Evolutionary conservation across 345 rosid species (phyloP), one percentile per base, ranked within the genome.

Genomic region (Punica granatum): DNA sequence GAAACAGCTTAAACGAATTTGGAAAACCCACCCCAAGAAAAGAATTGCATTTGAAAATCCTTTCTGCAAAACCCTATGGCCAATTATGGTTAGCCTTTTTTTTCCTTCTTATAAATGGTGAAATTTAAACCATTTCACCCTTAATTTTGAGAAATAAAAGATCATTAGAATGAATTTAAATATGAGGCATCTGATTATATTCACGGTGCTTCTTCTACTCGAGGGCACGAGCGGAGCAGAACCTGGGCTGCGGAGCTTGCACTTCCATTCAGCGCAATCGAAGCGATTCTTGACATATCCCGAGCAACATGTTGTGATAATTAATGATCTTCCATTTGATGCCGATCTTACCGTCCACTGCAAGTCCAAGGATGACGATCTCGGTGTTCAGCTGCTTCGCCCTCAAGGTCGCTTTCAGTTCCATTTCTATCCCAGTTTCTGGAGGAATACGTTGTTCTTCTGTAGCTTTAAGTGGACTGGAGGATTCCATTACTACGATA

Each of bases 321-420:
- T 64, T 33, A 64, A 64, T 5, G 14, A 32, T 18, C 19, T 64
- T 19, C 23, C 51, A 13, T 14, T 14, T 1, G 31, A 19, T 23
- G 28, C 6, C 31, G 30, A 12, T 19, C 32, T 53, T 16, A 33
- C 32, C 12, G 62, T 67, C 16, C 62, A 67, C 41, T 67, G 62
- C 31, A 51, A 67, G 41, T 67, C 62, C 32, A 67, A 51, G 31
- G 13, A 67, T 35, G 58, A 67, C 25, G 25, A 67, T 35, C 43
- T 67, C 19, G 30, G 36, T 1, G 15, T 51, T 15, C 58, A 49
- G 13, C 19, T 16, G 12, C 53, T 67, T 2, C 30, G 6, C 30
- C 41, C 60, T 0, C 3, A 30, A 11, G 67, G 35, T 18, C 15
- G 14, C 4, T 64, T 15, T 33, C 13, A 16, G n/a, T 64, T 64